A percentile compares a stretch with the other conserved stretches of the same genome.
phyloP scores from a whole-genome alignment of 257 asterid species.

The Knoxia roxburghii region DNA sequence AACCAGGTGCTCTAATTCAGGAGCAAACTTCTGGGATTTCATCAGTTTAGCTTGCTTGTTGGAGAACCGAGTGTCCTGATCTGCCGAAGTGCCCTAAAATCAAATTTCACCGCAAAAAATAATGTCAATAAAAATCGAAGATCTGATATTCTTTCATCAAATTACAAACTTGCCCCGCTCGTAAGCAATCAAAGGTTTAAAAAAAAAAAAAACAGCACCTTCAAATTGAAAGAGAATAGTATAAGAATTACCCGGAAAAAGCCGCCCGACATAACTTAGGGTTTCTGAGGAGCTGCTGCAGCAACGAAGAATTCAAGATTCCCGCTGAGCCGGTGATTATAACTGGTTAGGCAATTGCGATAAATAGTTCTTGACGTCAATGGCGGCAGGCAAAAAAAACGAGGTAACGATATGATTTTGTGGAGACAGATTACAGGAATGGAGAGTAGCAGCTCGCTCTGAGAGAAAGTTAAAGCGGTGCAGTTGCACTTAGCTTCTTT shows the following conservation, averaged over 20 bases:
- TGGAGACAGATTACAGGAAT: not conserved
- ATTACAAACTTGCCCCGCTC: not conserved
- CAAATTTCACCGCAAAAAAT: conserved; percentile 1
- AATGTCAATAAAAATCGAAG: not conserved
- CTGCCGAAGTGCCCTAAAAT: conserved; percentile 92
- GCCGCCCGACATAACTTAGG: conserved; percentile 93
- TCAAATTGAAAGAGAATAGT: not conserved
- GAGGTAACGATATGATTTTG: not conserved
- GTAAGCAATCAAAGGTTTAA: not conserved
- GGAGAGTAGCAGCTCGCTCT: not conserved
- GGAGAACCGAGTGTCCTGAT: conserved; percentile 97
- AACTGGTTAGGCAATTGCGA: not conserved
- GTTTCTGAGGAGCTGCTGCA: conserved; percentile 27
- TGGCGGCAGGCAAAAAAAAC: not conserved
- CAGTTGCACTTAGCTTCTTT: too few species aligned
- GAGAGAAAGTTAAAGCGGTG: not conserved
- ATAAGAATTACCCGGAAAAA: conserved; percentile 65
- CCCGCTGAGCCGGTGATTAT: not conserved
- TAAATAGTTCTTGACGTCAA: not conserved
- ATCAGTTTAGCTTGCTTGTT: conserved; percentile 94
- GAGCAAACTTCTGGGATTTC: conserved; percentile 91
- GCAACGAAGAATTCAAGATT: not conserved
- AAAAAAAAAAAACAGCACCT: too few species aligned
- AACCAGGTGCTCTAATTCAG: conserved; percentile 92
- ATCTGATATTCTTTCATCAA: not conserved